Evolutionary conservation across 1,284 basidiomycete species (phyloP).

Genomic region (Phellinidium pouzarii): DNA sequence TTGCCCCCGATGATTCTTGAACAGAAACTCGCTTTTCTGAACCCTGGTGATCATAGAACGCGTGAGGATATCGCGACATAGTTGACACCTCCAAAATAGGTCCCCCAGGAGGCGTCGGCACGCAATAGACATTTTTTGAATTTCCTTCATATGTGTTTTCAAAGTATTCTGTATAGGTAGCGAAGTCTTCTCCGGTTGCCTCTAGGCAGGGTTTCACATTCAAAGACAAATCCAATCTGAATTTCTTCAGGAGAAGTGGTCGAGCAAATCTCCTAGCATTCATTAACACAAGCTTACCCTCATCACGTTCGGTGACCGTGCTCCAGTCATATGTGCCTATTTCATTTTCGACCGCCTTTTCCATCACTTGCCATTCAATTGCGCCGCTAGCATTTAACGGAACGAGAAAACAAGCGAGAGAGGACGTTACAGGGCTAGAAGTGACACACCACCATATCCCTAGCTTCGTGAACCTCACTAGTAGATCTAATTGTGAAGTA

Average conservation of each 20-base stretch:
- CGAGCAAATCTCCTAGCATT: constrained; percentile 50
- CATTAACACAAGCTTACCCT: constrained; percentile 42
- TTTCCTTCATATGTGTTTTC: constrained; percentile 8
- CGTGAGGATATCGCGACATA: constrained; percentile 1
- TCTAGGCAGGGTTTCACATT: constrained; percentile 31
- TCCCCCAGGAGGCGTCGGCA: not conserved
- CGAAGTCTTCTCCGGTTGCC: constrained; percentile 29
- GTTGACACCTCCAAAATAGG: constrained; percentile 13
- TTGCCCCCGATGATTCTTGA: not conserved
- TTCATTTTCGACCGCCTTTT: constrained; percentile 40
- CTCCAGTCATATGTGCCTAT: constrained; percentile 50
- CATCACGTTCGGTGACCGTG: constrained; percentile 39
- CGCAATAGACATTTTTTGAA: not conserved
- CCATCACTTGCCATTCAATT: constrained; percentile 53
- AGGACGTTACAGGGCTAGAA: constrained; percentile 41
- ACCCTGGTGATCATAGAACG: not conserved
- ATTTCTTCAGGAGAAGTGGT: constrained; percentile 45
- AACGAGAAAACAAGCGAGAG: constrained; percentile 54
- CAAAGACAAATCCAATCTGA: constrained; percentile 51
- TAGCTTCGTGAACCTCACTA: constrained; percentile 56
- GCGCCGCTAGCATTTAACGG: constrained; percentile 42
- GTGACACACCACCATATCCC: constrained; percentile 61
- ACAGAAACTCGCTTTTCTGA: not conserved
- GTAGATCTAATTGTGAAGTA: constrained; percentile 38
- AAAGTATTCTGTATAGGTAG: constrained; percentile 58